A percentile compares a stretch with the other conserved stretches of the same genome.
Conservation (phyloP, 2,329 filamentous ascomycete species). For the Neoascochyta sp. region DNA sequence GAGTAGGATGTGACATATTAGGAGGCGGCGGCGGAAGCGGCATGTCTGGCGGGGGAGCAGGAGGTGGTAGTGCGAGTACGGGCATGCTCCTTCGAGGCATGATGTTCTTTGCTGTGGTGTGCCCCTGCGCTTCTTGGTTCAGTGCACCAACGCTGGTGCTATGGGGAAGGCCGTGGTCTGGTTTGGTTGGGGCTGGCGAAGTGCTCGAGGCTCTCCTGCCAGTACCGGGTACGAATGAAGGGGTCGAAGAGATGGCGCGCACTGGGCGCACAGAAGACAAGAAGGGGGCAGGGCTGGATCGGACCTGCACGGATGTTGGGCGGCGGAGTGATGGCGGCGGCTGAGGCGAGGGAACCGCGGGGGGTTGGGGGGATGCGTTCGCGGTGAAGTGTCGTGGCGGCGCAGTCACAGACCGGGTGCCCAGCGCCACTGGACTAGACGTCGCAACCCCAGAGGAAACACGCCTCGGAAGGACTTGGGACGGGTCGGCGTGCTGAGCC, state of each 20-base stretch:
- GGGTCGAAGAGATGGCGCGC: conserved; percentile 28
- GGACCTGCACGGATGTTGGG: conserved; percentile 45
- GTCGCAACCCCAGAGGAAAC: conserved; percentile 24
- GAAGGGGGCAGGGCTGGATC: conserved; percentile 43
- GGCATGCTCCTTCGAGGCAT: conserved; percentile 37
- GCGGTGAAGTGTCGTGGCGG: conserved; percentile 18
- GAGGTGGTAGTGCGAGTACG: conserved; percentile 42
- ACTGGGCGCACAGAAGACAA: conserved; percentile 37
- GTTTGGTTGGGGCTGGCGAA: conserved; percentile 5
- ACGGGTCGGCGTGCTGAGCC: conserved; percentile 25
- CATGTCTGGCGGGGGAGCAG: conserved; percentile 45
- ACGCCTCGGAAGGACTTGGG: conserved; percentile 27
- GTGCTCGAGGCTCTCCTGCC: conserved; percentile 19
- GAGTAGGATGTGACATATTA: conserved; percentile 8
- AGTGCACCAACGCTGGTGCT: conserved; percentile 24
- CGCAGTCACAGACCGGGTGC: conserved; percentile 32
- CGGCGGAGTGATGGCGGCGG: conserved; percentile 36
- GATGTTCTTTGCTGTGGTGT: conserved; percentile 13
- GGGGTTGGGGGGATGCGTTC: conserved; percentile 10
- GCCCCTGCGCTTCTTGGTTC: conserved; percentile 19
- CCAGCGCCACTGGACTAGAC: conserved; percentile 22
- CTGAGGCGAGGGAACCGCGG: conserved; percentile 9
- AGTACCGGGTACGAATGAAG: conserved; percentile 29
- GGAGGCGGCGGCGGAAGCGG: conserved; percentile 43
- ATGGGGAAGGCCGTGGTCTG: conserved; percentile 9